A percentile compares a stretch with the other conserved stretches of the same genome.
These are phyloP conservation scores for Pseudoneurospora amorphoporcata DNA, from an alignment of 495 filamentous ascomycete species.

Conservation along the genomic window DNA sequence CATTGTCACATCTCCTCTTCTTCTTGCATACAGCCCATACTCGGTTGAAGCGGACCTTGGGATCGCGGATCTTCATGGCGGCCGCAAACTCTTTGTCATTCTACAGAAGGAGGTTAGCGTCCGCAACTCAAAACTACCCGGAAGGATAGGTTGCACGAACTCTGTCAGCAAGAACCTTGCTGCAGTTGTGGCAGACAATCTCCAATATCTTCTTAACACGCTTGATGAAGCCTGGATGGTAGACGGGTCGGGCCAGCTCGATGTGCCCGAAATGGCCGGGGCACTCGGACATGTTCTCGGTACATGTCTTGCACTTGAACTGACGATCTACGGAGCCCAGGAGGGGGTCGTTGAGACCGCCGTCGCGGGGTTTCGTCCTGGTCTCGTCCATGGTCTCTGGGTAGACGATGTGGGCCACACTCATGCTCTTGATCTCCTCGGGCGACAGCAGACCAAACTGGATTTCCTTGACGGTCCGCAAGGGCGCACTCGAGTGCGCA, in stretches of 20 bases:
- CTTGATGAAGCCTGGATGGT: constrained; percentile 89
- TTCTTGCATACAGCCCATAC: constrained; percentile 85
- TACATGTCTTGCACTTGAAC: constrained; percentile 89
- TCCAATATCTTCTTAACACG: constrained; percentile 98
- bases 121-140: constrained; percentile 34
- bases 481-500: constrained; percentile 82
- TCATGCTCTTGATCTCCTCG: constrained; percentile 97
- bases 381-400: constrained; percentile 98
- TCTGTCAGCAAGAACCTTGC: constrained; percentile 86
- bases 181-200: constrained; percentile 96
- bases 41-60: constrained; percentile 82
- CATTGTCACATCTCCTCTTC: constrained; percentile 71
- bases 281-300: constrained; percentile 88
- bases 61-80: constrained; percentile 74
- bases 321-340: constrained; percentile 91
- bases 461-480: constrained; percentile 94
- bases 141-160: constrained; percentile 58
- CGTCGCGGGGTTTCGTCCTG: constrained; percentile 71
- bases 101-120: constrained; percentile 61
- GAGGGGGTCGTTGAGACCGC: constrained; percentile 85
- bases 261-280: constrained; percentile 98
- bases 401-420: constrained; percentile 83
- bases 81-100: constrained; percentile 70
- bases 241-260: constrained; percentile 89
- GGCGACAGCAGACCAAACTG: constrained; percentile 95